Percentiles rank a stretch among this genome's conserved stretches.
phyloP scores from a whole-genome alignment of 2,329 filamentous ascomycete genomes.

The Coniochaeta sp. region DNA sequence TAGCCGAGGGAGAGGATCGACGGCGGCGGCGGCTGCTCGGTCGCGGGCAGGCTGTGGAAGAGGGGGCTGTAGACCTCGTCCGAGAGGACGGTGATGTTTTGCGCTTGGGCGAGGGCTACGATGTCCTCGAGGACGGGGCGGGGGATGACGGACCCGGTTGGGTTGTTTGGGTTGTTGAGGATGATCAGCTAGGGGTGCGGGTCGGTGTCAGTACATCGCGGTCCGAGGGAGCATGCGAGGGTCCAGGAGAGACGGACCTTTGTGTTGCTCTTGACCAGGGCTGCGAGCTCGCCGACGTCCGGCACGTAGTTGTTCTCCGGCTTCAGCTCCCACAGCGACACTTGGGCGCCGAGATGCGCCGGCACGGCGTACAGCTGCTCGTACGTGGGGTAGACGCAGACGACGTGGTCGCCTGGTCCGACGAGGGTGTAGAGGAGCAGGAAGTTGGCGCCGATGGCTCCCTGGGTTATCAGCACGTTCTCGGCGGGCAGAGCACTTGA shows the following conservation, averaged over 20 bases:
- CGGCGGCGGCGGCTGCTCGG: conserved; percentile 48
- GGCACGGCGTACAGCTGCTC: conserved; percentile 78
- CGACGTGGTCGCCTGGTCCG: conserved; percentile 69
- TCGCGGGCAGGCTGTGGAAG: conserved; percentile 60
- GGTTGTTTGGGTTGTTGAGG: conserved; percentile 73
- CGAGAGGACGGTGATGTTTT: conserved; percentile 59
- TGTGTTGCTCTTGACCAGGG: conserved; percentile 59
- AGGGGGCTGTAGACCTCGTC: conserved; percentile 83
- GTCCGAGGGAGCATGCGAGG: no score
- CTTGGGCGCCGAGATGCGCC: conserved; percentile 65
- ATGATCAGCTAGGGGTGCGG: conserved; percentile 38
- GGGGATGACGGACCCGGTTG: conserved; percentile 65
- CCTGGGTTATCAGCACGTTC: conserved; percentile 68
- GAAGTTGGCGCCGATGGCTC: conserved; percentile 81
- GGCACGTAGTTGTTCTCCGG: conserved; percentile 59
- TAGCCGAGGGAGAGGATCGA: conserved; percentile 69
- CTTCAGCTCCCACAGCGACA: conserved; percentile 67
- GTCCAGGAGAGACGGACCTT: conserved; percentile 57
- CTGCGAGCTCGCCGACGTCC: conserved; percentile 57
- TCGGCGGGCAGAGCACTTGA: conserved; percentile 37
- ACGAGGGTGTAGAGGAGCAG: conserved; percentile 68
- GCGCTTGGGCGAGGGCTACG: conserved; percentile 53
- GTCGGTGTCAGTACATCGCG: conserved; percentile 32
- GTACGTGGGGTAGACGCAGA: conserved; percentile 83
- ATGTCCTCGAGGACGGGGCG: conserved; percentile 53